phyloP scores from a whole-genome alignment of 2,329 filamentous ascomycete genomes.

The Trichoderma sp. region DNA sequence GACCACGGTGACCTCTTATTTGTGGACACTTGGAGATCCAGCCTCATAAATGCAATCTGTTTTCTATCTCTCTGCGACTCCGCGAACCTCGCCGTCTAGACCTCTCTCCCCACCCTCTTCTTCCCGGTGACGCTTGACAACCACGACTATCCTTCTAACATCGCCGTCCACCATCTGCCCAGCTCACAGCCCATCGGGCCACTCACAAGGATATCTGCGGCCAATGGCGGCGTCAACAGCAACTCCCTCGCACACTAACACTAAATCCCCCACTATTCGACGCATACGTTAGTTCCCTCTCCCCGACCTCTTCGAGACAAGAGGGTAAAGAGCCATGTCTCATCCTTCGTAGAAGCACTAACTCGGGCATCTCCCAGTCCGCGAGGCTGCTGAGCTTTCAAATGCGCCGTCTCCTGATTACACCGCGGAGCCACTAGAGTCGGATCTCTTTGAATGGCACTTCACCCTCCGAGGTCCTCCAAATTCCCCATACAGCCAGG shows the following conservation, averaged over 20 bases:
- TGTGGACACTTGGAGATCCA: neutral
- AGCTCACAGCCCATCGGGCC: neutral
- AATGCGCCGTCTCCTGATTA: conserved; percentile 79
- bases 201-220: neutral
- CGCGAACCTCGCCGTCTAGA: neutral
- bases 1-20: neutral
- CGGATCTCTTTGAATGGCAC: conserved; percentile 97
- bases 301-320: neutral
- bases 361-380: conserved; percentile 51
- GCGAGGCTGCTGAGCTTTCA: conserved; percentile 86
- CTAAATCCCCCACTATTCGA: conserved; percentile 79
- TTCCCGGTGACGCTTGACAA: neutral
- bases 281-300: conserved; percentile 65
- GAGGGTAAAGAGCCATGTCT: neutral
- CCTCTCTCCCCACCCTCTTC: neutral
- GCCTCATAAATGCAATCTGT: neutral
- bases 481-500: conserved; percentile 70
- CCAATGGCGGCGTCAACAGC: conserved; percentile 21
- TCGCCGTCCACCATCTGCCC: neutral
- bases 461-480: conserved; percentile 94
- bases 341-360: neutral
- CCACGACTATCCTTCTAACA: neutral
- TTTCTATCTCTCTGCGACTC: neutral
- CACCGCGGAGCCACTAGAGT: conserved; percentile 78
- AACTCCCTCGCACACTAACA: conserved; percentile 54